Evolutionary conservation across 495 filamentous ascomycete genomes (phyloP).

Genomic region (Patellaria atrata): DNA sequence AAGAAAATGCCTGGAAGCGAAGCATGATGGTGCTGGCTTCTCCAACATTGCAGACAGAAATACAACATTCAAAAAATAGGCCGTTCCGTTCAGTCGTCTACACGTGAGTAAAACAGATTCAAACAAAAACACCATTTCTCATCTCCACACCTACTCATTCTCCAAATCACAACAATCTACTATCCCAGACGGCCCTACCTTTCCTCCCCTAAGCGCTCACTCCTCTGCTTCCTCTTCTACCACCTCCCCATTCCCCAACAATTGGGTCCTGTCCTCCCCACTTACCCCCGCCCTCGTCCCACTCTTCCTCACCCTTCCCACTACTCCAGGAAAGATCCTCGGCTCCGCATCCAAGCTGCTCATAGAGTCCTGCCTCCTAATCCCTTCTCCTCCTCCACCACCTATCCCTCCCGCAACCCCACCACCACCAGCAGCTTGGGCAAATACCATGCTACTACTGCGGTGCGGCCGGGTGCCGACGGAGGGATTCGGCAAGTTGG

Average conservation of each 20-base stretch:
- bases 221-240: too few species aligned
- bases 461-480: conserved; percentile 10
- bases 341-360: conserved; percentile 21
- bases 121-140: too few species aligned
- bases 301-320: conserved; percentile 19
- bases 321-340: conserved; percentile 27
- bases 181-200: too few species aligned
- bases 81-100: too few species aligned
- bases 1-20: too few species aligned
- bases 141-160: too few species aligned
- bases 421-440: conserved; percentile 1
- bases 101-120: too few species aligned
- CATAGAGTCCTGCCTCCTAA: neutral
- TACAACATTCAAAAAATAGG: too few species aligned
- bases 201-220: too few species aligned
- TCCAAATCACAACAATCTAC: too few species aligned
- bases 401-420: neutral
- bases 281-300: conserved; percentile 17
- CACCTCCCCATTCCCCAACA: conserved; percentile 8
- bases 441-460: conserved; percentile 13
- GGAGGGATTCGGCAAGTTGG: conserved; percentile 1
- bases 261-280: neutral
- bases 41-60: too few species aligned
- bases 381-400: conserved; percentile 1
- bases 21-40: too few species aligned